Evolutionary conservation across 1,139 yeast species (phyloP), one percentile per base, ranked within the genome.

Genomic region (Geotrichum klebahnii): DNA sequence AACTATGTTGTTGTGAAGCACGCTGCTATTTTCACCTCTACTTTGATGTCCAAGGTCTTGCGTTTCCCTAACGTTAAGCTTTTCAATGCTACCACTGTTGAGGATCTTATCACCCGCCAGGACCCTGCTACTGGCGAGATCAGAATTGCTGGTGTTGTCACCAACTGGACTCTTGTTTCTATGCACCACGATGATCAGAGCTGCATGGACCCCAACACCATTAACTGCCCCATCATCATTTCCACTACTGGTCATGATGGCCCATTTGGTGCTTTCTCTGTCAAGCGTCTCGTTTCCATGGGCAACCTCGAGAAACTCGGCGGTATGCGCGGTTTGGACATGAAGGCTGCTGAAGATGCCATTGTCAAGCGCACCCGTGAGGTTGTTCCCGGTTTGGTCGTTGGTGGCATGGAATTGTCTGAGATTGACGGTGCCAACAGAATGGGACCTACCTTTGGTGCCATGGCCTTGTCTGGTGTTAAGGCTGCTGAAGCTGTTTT

Each of bases 391-490:
- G 86, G 87, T 37, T 76, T 84, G 60, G 81, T 84, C 58, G 81
- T 83, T 59, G 86, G 85, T 10, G 90, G 92, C 58, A 84, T 84
- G 92, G 92, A 84, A 67, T 75, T 82, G 58, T 82, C 88, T 32
- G 90, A 84, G 64, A 78, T 83, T 51, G 87, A 82, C 60, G 89
- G 89, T 36, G 77, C 80, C 57, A 81, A 82, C 75, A 78, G 92
- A 69, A 84, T 84, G 90, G 90, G 92, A 16, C 90, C 92, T 47
- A 84, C 90, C 31, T 84, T 84, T 58, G 90, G 89, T 53, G 90
- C 89, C 46, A 84, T 84, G 90, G 84, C 80, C 36, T 76, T 82
- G 53, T 79, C 85, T 31, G 89, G 89, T 58, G 82, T 82, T 58
- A 82, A 82, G 69, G 89, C 89, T 43, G 89, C 88, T 23, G 86